Percentiles rank a stretch among this genome's conserved stretches.
Evolutionary conservation across 2,329 filamentous ascomycete genomes (phyloP).

Genomic region (Immersiporthe knoxdaviesiana): DNA sequence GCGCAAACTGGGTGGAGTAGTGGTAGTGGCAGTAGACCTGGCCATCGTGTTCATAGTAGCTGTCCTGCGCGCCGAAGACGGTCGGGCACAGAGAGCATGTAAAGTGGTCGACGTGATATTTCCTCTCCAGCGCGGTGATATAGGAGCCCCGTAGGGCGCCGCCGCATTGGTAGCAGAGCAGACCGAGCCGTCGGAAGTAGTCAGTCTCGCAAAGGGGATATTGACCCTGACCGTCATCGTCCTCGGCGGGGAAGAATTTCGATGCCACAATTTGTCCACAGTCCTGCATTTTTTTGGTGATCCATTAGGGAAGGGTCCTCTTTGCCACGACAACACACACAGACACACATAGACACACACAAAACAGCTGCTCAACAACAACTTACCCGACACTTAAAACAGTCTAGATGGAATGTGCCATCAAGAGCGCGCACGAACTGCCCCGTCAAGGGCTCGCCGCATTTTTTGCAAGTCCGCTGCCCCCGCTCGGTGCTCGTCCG

Average conservation of each 20-base stretch:
- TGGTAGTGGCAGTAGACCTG: conserved; percentile 98
- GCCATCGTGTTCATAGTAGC: conserved; percentile 97
- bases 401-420: conserved; percentile 94
- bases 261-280: conserved; percentile 96
- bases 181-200: conserved; percentile 89
- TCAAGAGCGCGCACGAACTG: conserved; percentile 95
- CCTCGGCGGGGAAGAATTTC: conserved; percentile 97
- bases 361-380: conserved; percentile 32
- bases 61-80: conserved; percentile 97
- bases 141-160: conserved; percentile 94
- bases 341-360: no score
- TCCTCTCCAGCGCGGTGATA: conserved; percentile 95
- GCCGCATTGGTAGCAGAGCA: conserved; percentile 90
- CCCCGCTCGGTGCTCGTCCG: conserved; percentile 61
- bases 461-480: conserved; percentile 81
- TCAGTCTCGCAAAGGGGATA: conserved; percentile 98
- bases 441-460: conserved; percentile 82
- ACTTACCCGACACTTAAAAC: conserved; percentile 92
- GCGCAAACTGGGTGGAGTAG: conserved; percentile 96
- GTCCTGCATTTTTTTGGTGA: conserved; percentile 61
- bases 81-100: conserved; percentile 97
- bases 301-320: conserved; percentile 31
- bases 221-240: conserved; percentile 81
- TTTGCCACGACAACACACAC: neutral
- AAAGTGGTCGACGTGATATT: conserved; percentile 99